These are phyloP conservation scores for Immersiporthe knoxdaviesiana DNA, from an alignment of 2,329 filamentous ascomycete genomes.

Conservation along the genomic window DNA sequence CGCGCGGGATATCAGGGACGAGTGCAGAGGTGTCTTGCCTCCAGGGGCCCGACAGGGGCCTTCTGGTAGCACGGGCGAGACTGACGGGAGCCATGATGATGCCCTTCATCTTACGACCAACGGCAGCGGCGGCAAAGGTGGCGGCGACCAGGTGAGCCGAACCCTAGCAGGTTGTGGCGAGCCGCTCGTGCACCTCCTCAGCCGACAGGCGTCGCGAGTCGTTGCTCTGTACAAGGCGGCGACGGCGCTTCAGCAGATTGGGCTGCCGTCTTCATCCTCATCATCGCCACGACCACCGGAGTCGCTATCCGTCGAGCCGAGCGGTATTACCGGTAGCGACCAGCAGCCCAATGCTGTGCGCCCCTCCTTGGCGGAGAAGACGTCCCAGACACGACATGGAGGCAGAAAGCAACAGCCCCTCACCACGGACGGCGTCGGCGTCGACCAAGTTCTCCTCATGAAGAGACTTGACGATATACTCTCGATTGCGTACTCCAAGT, in stretches of 20 bases:
- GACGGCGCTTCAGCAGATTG: background rate
- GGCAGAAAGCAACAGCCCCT: background rate
- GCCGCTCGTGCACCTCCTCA: conserved; percentile 33
- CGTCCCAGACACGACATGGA: background rate
- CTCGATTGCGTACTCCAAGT: conserved; percentile 63
- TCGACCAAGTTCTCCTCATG: conserved; percentile 31
- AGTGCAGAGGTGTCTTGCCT: conserved; percentile 14
- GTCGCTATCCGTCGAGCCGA: conserved; percentile 17
- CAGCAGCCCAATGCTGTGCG: conserved; percentile 5
- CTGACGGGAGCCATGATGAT: background rate
- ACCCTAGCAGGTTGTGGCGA: conserved; percentile 30
- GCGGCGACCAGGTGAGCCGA: background rate
- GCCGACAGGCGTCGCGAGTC: conserved; percentile 31
- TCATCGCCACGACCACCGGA: background rate
- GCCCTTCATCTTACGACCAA: background rate
- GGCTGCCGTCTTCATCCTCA: background rate
- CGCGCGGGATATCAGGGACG: conserved; percentile 21
- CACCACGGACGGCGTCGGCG: conserved; percentile 12
- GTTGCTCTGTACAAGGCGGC: conserved; percentile 22
- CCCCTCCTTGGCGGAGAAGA: background rate
- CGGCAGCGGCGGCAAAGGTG: background rate
- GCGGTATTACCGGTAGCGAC: background rate
- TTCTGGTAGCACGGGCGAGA: background rate
- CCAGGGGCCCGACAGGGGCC: background rate
- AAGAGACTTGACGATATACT: conserved; percentile 60